These are phyloP conservation scores for Besnoitia besnoiti DNA, from an alignment of 169 alveolate genomes.

Conservation along the genomic window DNA sequence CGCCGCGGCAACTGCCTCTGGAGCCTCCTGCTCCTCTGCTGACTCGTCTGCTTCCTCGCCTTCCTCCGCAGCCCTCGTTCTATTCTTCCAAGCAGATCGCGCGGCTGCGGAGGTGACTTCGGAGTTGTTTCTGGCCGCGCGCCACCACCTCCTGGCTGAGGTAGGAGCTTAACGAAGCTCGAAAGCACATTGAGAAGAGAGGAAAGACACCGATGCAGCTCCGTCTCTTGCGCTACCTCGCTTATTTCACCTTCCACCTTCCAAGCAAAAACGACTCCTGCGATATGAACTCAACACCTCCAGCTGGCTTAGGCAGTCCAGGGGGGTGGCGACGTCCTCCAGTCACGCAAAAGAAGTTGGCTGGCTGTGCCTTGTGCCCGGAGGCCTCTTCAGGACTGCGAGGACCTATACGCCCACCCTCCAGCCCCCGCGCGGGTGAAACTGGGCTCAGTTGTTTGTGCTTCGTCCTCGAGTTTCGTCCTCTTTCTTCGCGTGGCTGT, in stretches of 20 bases:
- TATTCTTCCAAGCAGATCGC: slow-evolving; percentile 20
- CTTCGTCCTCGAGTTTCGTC: neutral
- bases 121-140: neutral
- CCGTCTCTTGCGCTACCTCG: too few relatives aligned
- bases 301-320: neutral
- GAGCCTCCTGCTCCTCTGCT: neutral
- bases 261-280: neutral
- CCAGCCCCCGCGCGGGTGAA: too few relatives aligned
- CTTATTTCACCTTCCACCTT: neutral
- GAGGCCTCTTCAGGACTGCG: too few relatives aligned
- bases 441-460: neutral
- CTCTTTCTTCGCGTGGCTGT: neutral
- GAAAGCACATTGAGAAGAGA: neutral
- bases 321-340: too few relatives aligned
- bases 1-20: too few relatives aligned
- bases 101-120: slow-evolving; percentile 38
- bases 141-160: neutral
- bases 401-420: too few relatives aligned
- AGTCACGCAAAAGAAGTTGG: too few relatives aligned
- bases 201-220: too few relatives aligned
- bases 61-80: neutral
- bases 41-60: neutral
- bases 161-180: neutral
- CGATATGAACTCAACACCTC: neutral
- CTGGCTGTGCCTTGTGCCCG: too few relatives aligned